These are phyloP conservation scores for Stephania japonica DNA, from an alignment of 164 flowering plant species.

Conservation along the genomic window DNA sequence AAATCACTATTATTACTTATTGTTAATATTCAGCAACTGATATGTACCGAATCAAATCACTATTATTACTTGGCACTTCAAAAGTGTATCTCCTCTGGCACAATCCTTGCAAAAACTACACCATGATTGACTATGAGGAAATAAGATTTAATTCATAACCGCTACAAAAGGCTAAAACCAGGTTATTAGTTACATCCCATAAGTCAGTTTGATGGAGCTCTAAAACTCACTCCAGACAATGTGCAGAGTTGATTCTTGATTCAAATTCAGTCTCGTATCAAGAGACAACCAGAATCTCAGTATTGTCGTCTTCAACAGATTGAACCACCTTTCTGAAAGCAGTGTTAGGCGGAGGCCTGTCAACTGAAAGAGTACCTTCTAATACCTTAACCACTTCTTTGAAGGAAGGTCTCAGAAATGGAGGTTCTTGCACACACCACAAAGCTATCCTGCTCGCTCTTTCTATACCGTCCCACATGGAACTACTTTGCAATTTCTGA, in stretches of 20 bases:
- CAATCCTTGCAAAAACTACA: background rate
- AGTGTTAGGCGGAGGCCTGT: conserved; percentile 40
- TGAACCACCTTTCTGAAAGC: conserved; percentile 13
- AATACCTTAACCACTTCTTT: conserved; percentile 46
- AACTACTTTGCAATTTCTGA: conserved; percentile 11
- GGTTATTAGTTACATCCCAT: background rate
- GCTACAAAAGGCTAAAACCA: background rate
- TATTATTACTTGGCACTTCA: background rate
- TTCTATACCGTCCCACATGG: conserved; percentile 28
- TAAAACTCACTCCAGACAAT: background rate
- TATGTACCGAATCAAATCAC: no score
- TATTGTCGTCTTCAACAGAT: background rate
- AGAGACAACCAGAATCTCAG: background rate
- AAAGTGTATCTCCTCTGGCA: background rate
- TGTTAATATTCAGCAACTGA: no score
- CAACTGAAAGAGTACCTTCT: conserved; percentile 50
- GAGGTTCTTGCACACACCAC: conserved; percentile 51
- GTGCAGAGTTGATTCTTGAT: background rate
- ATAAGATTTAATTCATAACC: background rate
- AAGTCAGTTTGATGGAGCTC: conserved; percentile 3
- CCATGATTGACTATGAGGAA: background rate
- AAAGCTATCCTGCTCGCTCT: conserved; percentile 39
- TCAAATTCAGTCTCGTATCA: background rate
- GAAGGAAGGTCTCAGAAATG: conserved; percentile 49
- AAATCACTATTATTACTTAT: no score